A percentile compares a stretch with the other conserved stretches of the same genome.
phyloP scores from a whole-genome alignment of 2,329 filamentous ascomycete genomes.

The Fusarium longipes region DNA sequence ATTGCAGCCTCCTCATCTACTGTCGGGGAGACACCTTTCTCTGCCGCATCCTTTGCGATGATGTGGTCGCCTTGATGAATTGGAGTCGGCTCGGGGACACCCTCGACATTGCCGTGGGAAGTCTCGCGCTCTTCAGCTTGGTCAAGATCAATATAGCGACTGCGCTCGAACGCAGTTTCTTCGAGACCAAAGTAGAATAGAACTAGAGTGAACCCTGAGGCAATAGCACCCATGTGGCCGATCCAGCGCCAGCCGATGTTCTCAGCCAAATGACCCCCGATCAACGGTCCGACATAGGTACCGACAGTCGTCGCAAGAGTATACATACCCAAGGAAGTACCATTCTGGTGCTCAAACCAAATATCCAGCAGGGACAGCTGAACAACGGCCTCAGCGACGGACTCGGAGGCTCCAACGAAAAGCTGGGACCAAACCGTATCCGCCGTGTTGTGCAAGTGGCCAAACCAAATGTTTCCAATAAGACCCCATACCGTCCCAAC shows the following conservation, averaged over 20 bases:
- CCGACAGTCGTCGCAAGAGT: conserved; percentile 66
- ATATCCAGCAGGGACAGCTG: conserved; percentile 68
- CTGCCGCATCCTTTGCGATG: neutral
- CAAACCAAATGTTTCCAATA: conserved; percentile 66
- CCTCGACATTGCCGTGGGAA: conserved; percentile 31
- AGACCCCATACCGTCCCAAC: conserved; percentile 62
- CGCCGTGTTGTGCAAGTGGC: conserved; percentile 54
- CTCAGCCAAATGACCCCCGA: conserved; percentile 62
- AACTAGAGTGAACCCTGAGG: conserved; percentile 59
- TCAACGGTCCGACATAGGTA: conserved; percentile 65
- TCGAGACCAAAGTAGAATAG: conserved; percentile 64
- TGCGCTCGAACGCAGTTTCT: conserved; percentile 62
- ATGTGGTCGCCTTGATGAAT: neutral
- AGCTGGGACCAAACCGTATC: conserved; percentile 67
- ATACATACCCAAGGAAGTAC: conserved; percentile 65
- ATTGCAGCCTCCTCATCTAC: conserved; percentile 23
- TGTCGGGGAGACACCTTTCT: conserved; percentile 15
- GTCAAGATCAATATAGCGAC: conserved; percentile 50
- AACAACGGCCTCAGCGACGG: conserved; percentile 66
- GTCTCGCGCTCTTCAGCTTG: conserved; percentile 12
- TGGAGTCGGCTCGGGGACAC: conserved; percentile 8
- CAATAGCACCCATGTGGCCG: conserved; percentile 62
- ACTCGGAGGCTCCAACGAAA: conserved; percentile 67
- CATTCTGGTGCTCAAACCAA: conserved; percentile 68
- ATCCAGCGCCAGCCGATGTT: conserved; percentile 67